A percentile compares a stretch with the other conserved stretches of the same genome.
Conservation (phyloP, 2,329 filamentous ascomycete species). For the Penicillium sp. region DNA sequence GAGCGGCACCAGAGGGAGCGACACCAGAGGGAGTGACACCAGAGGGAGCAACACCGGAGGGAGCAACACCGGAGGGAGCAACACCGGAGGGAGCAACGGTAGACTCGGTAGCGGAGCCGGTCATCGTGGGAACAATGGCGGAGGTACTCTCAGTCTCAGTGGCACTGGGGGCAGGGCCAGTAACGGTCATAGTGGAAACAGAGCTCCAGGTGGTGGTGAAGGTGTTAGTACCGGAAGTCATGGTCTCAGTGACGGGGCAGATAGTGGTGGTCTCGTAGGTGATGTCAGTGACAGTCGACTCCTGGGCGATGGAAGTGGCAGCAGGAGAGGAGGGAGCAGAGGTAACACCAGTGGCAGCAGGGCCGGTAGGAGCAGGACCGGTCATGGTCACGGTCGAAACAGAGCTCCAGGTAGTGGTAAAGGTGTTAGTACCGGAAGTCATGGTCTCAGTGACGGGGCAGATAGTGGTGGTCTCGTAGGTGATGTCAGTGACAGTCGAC, state of each 20-base stretch:
- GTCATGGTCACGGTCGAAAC: conserved; percentile 16
- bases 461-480: conserved; percentile 16
- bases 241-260: neutral
- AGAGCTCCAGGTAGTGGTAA: conserved; percentile 14
- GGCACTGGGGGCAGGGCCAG: neutral
- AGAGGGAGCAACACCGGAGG: neutral
- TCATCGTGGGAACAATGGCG: conserved; percentile 9
- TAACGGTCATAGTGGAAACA: neutral
- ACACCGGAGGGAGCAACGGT: neutral
- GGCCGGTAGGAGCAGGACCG: neutral
- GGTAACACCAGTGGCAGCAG: conserved; percentile 22
- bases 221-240: neutral
- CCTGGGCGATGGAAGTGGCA: conserved; percentile 27
- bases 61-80: neutral
- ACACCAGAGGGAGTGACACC: no score
- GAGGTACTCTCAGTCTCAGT: conserved; percentile 48
- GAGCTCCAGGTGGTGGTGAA: neutral
- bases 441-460: conserved; percentile 18
- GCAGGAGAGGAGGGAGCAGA: conserved; percentile 28
- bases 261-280: conserved; percentile 42
- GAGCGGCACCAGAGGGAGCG: neutral
- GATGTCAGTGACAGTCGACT: conserved; percentile 20
- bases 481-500: conserved; percentile 11
- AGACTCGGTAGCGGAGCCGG: neutral
- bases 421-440: conserved; percentile 14